Base-by-base conservation (phyloP, 352 stramenopile species). In the Globisporangium nodosum region DNA sequence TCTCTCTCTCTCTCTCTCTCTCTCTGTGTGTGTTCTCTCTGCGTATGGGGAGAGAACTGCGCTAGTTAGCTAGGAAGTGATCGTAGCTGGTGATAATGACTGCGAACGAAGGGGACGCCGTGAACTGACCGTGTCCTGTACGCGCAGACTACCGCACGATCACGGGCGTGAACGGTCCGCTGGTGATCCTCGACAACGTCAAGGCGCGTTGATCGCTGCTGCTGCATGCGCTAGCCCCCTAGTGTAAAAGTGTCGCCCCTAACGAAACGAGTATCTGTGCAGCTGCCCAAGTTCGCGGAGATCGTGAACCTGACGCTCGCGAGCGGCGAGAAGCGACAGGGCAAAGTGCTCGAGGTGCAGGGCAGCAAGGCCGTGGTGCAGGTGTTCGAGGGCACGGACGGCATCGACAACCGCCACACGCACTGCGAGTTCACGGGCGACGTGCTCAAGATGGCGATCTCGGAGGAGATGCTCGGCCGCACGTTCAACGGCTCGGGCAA, bases 181-280 rank as follows among this genome's bases (percentile, higher is more conserved):
- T 99, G 51, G 97, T 99, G 24, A 98, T 99, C 62, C 82, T 99
- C 55, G 97, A 99, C 73, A 99, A 99, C 81, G 97, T 99, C 56
- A 99, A 99, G 85, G 88, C 98, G 45, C 35, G 58, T 65, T 5
- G 6, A 30, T 18, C 30, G 43, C 15, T 21, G 18, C 43, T 27
- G 43, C 43, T 49, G 24, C 24, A 27, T 27, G 24, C 24, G 24
- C 24, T 27, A 27, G 24, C 24, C 24, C 24, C 24, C 24, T 27
- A 3, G 1, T 27, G 24, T 27, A 27, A 27, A 27, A 27, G 24
- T 27, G 24, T 27, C 24, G 24, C 24, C 24, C 24, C 24, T 27
- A 27, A 27, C 24, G 24, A 27, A 27, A 49, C 43, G 9, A 18
- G 9, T 13, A 12, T 24, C 3, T 24, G 18, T 24, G 53, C 67